These are phyloP conservation scores for Tylopilus balloui DNA, from an alignment of 768 basidiomycete genomes.

Conservation along the genomic window DNA sequence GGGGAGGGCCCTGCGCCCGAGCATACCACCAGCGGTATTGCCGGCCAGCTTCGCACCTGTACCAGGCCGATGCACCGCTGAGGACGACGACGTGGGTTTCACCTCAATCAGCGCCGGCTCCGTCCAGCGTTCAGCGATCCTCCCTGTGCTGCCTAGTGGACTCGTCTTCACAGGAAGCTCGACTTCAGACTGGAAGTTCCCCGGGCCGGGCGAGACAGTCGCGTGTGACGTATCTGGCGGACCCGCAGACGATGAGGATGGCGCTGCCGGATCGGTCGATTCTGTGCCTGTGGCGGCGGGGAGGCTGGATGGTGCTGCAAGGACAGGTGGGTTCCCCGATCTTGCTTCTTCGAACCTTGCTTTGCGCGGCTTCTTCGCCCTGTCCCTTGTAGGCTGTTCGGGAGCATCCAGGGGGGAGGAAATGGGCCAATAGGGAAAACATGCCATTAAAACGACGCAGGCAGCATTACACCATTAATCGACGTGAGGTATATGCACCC, in stretches of 20 bases:
- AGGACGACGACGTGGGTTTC: conserved; percentile 18
- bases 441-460: conserved; percentile 26
- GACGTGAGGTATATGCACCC: conserved; percentile 26
- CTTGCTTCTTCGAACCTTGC: conserved; percentile 21
- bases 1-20: conserved; percentile 41
- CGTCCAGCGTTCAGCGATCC: conserved; percentile 31
- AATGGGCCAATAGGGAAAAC: conserved; percentile 18
- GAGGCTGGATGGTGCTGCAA: background rate
- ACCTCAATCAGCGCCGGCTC: conserved; percentile 32
- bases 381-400: conserved; percentile 67
- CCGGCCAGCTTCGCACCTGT: conserved; percentile 12
- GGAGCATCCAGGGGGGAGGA: conserved; percentile 6
- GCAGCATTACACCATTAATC: conserved; percentile 32
- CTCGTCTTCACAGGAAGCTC: conserved; percentile 5
- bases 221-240: background rate
- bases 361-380: conserved; percentile 66
- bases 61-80: background rate
- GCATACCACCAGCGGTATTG: conserved; percentile 27
- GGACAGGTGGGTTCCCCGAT: background rate
- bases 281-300: background rate
- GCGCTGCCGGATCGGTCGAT: background rate
- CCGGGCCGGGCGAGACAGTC: conserved; percentile 1
- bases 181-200: background rate
- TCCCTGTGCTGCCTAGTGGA: conserved; percentile 10
- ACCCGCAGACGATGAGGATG: too few relatives aligned